phyloP scores from a whole-genome alignment of 148 eudicot species.

The Vaccinium corymbosum region DNA sequence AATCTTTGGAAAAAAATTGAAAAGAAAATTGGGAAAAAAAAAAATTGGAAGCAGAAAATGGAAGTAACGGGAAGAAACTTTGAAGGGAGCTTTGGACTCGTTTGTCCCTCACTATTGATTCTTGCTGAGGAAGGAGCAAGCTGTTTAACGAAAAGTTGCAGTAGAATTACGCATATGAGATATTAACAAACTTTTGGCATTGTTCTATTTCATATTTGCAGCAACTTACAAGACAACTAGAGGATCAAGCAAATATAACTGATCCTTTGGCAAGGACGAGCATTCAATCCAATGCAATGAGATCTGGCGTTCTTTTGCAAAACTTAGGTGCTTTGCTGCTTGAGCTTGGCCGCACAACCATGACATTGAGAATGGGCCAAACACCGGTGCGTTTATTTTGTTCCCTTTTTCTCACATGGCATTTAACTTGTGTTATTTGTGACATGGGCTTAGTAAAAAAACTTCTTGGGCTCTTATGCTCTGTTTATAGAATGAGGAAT shows the following conservation, averaged over 20 bases:
- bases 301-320: constrained; percentile 44
- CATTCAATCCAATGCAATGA: constrained; percentile 40
- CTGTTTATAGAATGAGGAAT: neutral
- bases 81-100: neutral
- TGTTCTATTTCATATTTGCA: constrained; percentile 20
- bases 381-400: constrained; percentile 35
- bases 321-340: constrained; percentile 51
- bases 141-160: neutral
- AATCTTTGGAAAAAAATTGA: neutral
- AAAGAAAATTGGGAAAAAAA: neutral
- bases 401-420: neutral
- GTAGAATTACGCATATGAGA: neutral
- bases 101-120: neutral
- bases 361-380: constrained; percentile 53
- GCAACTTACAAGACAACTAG: constrained; percentile 44
- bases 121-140: neutral
- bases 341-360: constrained; percentile 55
- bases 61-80: neutral
- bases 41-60: neutral
- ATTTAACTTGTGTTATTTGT: neutral
- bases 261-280: constrained; percentile 33
- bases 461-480: neutral
- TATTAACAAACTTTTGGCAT: neutral
- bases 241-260: constrained; percentile 31
- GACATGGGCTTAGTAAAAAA: neutral